Evolutionary conservation across 2,329 filamentous ascomycete species (phyloP), one percentile per base, ranked within the genome.

Genomic region (Clonostachys sp.): DNA sequence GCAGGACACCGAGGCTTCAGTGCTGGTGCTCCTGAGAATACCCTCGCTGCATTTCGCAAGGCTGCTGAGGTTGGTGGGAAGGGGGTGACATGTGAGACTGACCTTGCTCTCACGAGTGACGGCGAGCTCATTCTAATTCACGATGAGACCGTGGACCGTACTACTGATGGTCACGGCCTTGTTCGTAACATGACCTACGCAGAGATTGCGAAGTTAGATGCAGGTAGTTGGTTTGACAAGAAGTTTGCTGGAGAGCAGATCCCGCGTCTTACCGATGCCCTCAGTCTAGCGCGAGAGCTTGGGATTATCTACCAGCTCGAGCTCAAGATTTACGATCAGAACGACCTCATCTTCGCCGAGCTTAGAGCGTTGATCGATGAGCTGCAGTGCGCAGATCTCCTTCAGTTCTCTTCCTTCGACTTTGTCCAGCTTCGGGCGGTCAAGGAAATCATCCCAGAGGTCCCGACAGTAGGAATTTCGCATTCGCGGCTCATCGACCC

Each of bases 361-460:
- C 45, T 50, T 12, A 44, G 17, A 18, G 34, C 40, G 2, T 14
- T 50, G 13, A 47, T 50, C 20, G 48, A 50, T n/a, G 48, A 50
- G 41, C 48, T 50, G 14, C 20, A 41, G 16, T 50, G 48, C n/a
- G 45, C 45, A 13, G 48, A 50, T n/a, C 45, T 47, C 0, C 34
- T 50, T 7, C 48, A 50, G 17, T 50, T 50, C 20, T 50, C 48
- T 0, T 50, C 48, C 20, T 50, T 50, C 45, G 48, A 50, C 48
- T 47, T 50, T 30, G 45, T 43, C 36, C 48, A 50, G 41, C 45
- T 50, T 16, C 34, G 17, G 13, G 48, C 48, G 6, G 18, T 50
- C 45, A 50, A 50, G 41, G 17, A 50, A 39, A 45, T 34, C 36
- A 44, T 50, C n/a, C 48, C 48, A 24, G 45, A 45, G 24, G 42